These are phyloP conservation scores for Epichloe scottii DNA, from an alignment of 2,329 filamentous ascomycete species.

Conservation along the genomic window DNA sequence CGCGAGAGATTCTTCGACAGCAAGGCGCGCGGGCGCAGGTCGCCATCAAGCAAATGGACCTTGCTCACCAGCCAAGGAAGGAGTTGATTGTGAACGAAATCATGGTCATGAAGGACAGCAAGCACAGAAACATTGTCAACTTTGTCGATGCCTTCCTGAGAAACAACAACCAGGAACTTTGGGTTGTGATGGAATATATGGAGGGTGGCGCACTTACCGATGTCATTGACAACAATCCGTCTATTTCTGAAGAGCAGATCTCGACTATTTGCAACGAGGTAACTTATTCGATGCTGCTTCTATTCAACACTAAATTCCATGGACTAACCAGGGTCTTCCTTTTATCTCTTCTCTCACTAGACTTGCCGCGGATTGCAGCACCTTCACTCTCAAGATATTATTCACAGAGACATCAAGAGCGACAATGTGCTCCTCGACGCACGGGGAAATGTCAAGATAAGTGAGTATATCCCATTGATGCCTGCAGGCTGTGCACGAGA, in stretches of 20 bases:
- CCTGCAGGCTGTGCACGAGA: not conserved
- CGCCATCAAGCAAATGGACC: conserved; percentile 99
- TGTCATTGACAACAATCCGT: conserved; percentile 94
- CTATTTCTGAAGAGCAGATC: conserved; percentile 93
- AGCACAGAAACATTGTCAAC: conserved; percentile 97
- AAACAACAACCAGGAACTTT: conserved; percentile 90
- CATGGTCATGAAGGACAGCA: conserved; percentile 99
- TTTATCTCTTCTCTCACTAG: conserved; percentile 31
- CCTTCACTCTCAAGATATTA: conserved; percentile 90
- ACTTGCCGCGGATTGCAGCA: conserved; percentile 93
- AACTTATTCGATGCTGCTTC: conserved; percentile 18
- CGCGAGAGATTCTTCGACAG: conserved; percentile 63
- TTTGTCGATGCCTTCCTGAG: conserved; percentile 94
- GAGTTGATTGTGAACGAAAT: conserved; percentile 99
- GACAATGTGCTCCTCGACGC: conserved; percentile 95
- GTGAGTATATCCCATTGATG: conserved; percentile 41
- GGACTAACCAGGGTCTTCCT: not conserved
- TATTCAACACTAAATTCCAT: not conserved
- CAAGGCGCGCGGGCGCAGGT: conserved; percentile 79
- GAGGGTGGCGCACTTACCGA: conserved; percentile 95
- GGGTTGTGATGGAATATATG: conserved; percentile 99
- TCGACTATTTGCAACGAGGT: conserved; percentile 96
- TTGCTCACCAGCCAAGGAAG: conserved; percentile 92
- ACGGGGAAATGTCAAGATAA: conserved; percentile 94
- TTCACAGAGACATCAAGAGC: conserved; percentile 98